phyloP scores from a whole-genome alignment of 495 filamentous ascomycete species.

The Hyaloscypha bicolor region DNA sequence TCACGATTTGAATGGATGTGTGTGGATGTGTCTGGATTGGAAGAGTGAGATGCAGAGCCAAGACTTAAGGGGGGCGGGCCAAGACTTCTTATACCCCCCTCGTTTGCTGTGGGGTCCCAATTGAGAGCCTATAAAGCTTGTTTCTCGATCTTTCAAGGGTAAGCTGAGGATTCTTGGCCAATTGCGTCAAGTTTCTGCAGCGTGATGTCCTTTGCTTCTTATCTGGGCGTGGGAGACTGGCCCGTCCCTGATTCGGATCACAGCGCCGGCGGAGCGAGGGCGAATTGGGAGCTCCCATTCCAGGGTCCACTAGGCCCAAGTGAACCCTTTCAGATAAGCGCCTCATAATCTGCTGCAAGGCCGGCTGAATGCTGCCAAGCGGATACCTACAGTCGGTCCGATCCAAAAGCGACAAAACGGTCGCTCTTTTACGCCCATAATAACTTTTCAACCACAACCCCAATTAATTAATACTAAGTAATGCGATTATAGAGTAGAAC shows the following conservation, averaged over 20 bases:
- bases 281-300: slow-evolving; percentile 4
- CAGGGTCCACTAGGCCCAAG: neutral
- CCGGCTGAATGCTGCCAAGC: neutral
- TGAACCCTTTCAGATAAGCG: neutral
- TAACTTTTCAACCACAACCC: too few species aligned
- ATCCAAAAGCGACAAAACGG: too few species aligned
- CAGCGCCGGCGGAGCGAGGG: neutral
- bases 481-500: too few species aligned
- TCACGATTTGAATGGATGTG: slow-evolving; percentile 12
- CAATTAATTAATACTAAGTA: too few species aligned
- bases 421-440: too few species aligned
- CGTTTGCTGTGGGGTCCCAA: neutral
- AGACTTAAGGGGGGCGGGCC: slow-evolving; percentile 11
- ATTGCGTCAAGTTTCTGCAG: slow-evolving; percentile 6
- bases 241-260: neutral
- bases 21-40: neutral
- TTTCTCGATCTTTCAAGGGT: neutral
- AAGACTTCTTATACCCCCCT: slow-evolving; percentile 16
- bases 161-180: neutral
- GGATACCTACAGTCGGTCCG: neutral
- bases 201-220: slow-evolving; percentile 16
- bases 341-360: neutral
- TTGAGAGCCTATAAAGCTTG: slow-evolving; percentile 3
- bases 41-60: neutral
- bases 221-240: slow-evolving; percentile 3